Percentiles rank a stretch among this genome's conserved stretches.
These are phyloP conservation scores for Neurospora sp. DNA, from an alignment of 495 filamentous ascomycete genomes.

Conservation along the genomic window DNA sequence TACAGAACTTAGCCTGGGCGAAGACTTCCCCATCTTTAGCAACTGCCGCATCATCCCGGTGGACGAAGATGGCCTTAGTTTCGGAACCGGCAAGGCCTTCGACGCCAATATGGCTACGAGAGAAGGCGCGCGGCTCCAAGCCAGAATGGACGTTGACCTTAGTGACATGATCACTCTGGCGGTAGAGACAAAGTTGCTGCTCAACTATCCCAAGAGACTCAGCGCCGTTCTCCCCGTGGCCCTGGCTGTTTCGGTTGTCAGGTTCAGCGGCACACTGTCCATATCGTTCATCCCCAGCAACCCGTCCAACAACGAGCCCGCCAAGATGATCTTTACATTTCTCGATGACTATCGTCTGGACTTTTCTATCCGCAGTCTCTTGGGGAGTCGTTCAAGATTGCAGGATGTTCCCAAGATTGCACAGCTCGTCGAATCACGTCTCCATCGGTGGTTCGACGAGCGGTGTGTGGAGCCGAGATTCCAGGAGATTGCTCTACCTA, in stretches of 20 bases:
- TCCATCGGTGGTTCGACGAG: slow-evolving; percentile 97
- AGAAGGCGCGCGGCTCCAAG: slow-evolving; percentile 69
- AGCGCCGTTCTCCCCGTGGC: slow-evolving; percentile 91
- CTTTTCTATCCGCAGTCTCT: slow-evolving; percentile 77
- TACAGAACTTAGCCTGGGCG: slow-evolving; percentile 84
- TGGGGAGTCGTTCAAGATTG: slow-evolving; percentile 80
- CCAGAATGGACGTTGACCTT: slow-evolving; percentile 91
- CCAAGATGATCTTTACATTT: slow-evolving; percentile 89
- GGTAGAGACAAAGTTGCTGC: slow-evolving; percentile 81
- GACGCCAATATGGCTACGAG: slow-evolving; percentile 38
- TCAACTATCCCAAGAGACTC: slow-evolving; percentile 86
- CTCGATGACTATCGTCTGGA: slow-evolving; percentile 92
- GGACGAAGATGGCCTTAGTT: slow-evolving; percentile 54
- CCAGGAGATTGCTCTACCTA: slow-evolving; percentile 88
- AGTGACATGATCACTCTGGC: slow-evolving; percentile 91
- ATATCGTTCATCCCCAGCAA: slow-evolving; percentile 78
- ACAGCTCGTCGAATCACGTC: slow-evolving; percentile 78
- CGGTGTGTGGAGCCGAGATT: slow-evolving; percentile 90
- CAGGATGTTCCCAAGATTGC: slow-evolving; percentile 98
- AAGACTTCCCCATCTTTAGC: slow-evolving; percentile 98
- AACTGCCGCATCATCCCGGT: slow-evolving; percentile 89
- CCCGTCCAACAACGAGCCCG: slow-evolving; percentile 45
- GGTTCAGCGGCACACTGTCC: slow-evolving; percentile 88
- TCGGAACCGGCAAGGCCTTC: slow-evolving; percentile 38
- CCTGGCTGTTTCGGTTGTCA: slow-evolving; percentile 77